These are phyloP conservation scores for Anisodus acutangulus DNA, from an alignment of 257 asterid species.

Conservation along the genomic window DNA sequence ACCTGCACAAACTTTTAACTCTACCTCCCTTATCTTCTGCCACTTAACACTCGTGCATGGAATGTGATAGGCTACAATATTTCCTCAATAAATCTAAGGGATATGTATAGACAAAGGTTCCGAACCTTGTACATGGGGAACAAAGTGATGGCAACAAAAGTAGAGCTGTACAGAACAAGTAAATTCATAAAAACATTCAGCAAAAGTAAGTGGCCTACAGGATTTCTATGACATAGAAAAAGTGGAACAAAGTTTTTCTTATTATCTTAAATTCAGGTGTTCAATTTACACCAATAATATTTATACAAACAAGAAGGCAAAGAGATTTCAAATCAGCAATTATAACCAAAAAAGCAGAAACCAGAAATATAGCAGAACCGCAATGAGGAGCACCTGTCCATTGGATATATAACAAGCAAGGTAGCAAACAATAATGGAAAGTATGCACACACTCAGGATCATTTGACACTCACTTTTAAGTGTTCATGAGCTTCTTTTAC, in stretches of 20 bases:
- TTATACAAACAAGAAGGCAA: conserved; percentile 7
- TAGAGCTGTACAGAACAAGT: conserved; percentile 1
- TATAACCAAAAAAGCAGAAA: background rate
- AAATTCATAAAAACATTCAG: background rate
- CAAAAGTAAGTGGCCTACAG: conserved; percentile 4
- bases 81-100: background rate
- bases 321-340: conserved; percentile 3
- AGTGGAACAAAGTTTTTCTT: background rate
- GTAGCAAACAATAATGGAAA: background rate
- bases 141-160: background rate
- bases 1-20: background rate
- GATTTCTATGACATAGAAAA: background rate
- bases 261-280: background rate
- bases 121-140: conserved; percentile 4
- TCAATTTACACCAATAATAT: background rate
- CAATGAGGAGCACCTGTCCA: background rate
- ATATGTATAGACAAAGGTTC: conserved; percentile 10
- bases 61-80: background rate
- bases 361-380: background rate
- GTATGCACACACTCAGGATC: conserved; percentile 25
- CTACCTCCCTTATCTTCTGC: background rate
- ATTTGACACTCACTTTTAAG: conserved; percentile 68
- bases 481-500: conserved; percentile 99
- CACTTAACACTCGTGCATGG: background rate
- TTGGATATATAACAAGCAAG: conserved; percentile 25